phyloP scores from a whole-genome alignment of 148 eudicot genomes.

The Arbutus unedo region DNA sequence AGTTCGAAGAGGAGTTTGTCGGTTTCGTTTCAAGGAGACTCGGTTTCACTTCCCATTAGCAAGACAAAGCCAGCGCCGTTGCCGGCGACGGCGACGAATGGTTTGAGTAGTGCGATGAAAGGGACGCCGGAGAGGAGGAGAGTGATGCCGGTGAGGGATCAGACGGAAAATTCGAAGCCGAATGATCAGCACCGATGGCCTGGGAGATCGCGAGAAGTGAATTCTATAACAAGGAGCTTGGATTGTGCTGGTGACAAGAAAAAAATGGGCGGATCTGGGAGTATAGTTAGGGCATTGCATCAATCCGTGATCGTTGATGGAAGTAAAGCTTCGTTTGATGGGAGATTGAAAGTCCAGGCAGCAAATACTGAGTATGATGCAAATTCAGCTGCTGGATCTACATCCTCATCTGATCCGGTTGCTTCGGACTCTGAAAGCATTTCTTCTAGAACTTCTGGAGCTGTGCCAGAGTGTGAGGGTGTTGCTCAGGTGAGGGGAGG shows the following conservation, averaged over 20 bases:
- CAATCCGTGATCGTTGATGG: constrained; percentile 36
- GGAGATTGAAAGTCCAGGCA: constrained; percentile 24
- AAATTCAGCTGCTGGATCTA: constrained; percentile 26
- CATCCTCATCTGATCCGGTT: constrained; percentile 29
- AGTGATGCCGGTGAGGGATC: constrained; percentile 32
- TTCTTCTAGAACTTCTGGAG: constrained; percentile 44
- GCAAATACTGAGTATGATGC: constrained; percentile 16
- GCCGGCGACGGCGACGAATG: constrained; percentile 31
- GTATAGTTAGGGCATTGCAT: constrained; percentile 43
- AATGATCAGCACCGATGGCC: constrained; percentile 73
- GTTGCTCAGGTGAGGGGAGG: constrained; percentile 27
- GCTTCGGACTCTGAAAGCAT: constrained; percentile 57
- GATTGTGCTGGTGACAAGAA: constrained; percentile 51
- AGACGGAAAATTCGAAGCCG: constrained; percentile 40
- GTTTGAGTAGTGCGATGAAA: constrained; percentile 17
- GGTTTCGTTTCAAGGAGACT: constrained; percentile 78
- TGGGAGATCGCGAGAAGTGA: constrained; percentile 40
- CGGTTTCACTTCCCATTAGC: constrained; percentile 34
- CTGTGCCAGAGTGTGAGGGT: constrained; percentile 25
- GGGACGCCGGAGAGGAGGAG: constrained; percentile 65
- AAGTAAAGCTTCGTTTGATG: constrained; percentile 13
- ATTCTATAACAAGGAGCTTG: constrained; percentile 55
- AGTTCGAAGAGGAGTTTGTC: constrained; percentile 60
- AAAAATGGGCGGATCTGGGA: constrained; percentile 46
- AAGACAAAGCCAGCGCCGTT: constrained; percentile 43